Base-by-base conservation (phyloP, 2,329 filamentous ascomycete species). In the Metarhizium robertsii region DNA sequence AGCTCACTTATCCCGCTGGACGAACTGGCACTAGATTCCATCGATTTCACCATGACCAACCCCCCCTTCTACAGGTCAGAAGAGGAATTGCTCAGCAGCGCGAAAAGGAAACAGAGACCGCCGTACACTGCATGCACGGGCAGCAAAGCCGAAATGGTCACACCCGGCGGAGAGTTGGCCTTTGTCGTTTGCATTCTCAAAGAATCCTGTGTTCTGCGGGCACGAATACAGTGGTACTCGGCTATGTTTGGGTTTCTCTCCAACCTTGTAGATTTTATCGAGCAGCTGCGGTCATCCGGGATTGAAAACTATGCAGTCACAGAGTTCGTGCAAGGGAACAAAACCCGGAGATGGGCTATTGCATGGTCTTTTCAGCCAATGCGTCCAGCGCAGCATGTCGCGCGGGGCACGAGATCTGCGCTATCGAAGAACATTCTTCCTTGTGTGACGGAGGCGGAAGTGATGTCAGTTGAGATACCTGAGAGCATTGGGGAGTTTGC, bases 21-120 rank as follows among this genome's bases (percentile, higher is more conserved):
- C 43, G 75, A 76, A 0, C 65, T 85, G 1, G 70, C 68, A 25
- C 66, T 80, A 4, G 66, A 72, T 7, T 65, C 59, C 3, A 75
- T 95, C 47, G 86, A 92, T 66, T 96, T 97, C 67, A 84, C 83
- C 57, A 95, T 97, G 84, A 92, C 87, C 60, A 99, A 99, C 62
- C 94, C 94, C 0, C 94, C 94, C 0, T 99, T 99, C 72, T 97
- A 96, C 73, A 70, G 77, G n/a, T 91, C 88, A 0, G 73, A 79
- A 3, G 71, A 78, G 5, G 90, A 95, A 52, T 81, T 96, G 70
- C 61, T 79, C 3, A 71, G 75, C 4, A 86, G 86, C 1, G 86
- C 88, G 0, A 69, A 75, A 16, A 70, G 78, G 42, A 96, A 96
- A 68, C 71, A 78, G 3, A 77, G 79, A 0, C 84, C 84, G 0